Conservation (phyloP, 2,329 filamentous ascomycete genomes). For the Chaetoscypha palmicola region DNA sequence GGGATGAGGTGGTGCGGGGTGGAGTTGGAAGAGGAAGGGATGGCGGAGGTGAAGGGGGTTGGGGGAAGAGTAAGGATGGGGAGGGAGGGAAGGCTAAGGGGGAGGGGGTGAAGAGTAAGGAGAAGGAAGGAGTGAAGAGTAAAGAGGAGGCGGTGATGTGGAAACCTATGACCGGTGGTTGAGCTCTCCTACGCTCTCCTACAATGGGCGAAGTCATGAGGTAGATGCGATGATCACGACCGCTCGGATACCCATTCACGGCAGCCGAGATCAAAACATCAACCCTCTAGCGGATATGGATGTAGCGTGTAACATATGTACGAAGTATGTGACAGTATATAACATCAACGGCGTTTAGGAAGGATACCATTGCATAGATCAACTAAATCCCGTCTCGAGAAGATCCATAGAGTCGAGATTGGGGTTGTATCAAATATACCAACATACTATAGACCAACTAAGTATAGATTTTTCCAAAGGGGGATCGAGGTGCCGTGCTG, state of each 20-base stretch:
- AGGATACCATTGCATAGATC: too few relatives aligned
- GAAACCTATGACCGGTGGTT: not conserved
- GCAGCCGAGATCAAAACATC: not conserved
- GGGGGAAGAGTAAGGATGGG: conserved; percentile 38
- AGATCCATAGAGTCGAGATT: too few relatives aligned
- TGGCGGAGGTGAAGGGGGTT: conserved; percentile 4
- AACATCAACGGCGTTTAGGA: too few relatives aligned
- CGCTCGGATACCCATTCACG: not conserved
- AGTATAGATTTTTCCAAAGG: too few relatives aligned
- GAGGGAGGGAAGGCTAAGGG: conserved; percentile 29
- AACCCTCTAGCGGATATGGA: conserved; percentile 6
- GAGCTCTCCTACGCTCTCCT: too few relatives aligned
- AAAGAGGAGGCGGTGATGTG: conserved; percentile 1
- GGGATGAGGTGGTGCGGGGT: conserved; percentile 19
- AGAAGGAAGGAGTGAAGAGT: conserved; percentile 4
- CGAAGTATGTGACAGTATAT: too few relatives aligned
- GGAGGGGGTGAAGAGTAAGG: conserved; percentile 13
- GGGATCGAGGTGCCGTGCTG: too few relatives aligned
- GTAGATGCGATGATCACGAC: not conserved
- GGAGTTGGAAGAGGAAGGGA: conserved; percentile 38
- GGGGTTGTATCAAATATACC: too few relatives aligned
- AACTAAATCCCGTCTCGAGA: too few relatives aligned
- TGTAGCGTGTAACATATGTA: too few relatives aligned
- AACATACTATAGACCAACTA: too few relatives aligned
- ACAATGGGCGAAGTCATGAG: not conserved